Evolutionary conservation across 805 yeast genomes (phyloP), one percentile per base, ranked within the genome.

Genomic region (Saccharomycopsis schoenii): DNA sequence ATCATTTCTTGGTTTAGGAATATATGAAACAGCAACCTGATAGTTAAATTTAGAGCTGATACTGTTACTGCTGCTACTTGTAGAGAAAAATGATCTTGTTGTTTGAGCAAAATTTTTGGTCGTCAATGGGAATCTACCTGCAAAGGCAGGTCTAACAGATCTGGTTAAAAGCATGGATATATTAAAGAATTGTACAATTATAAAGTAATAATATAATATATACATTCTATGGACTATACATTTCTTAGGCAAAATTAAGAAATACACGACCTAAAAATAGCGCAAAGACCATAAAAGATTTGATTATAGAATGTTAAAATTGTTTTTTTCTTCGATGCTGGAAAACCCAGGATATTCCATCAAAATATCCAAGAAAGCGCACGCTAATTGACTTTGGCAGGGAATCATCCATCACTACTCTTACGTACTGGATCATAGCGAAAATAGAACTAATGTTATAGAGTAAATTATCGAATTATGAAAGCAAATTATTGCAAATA

Each of bases 1-100:
- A 61, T 80, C 79, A 57, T 79, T 83, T 60, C 94, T 74, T 67
- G 83, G 85, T 68, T 88, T 88, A 3, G 94, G 89, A 68, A 84
- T 87, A 69, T 77, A 88, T 0, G 91, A 88, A 17, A 87, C 88
- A 0, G 89, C 82, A 14, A 84, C 75, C 40, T 81, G 76, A 69
- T 81, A 85, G 40, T 77, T 74, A 25, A 58, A 54, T 12, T 24
- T 17, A 19, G 42, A 42, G 36, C 24, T 43, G 11, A 43, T 43
- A 24, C 25, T 17, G 19, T 43, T 43, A 43, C 51, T 43, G 15
- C 29, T 43, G 25, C 51, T 43, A 19, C 51, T 43, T 9, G 51
- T 17, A 6, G 51, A 43, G 21, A 43, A 43, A 43, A 43, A 43
- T 2, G 12, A 43, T 14, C 12, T 43, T 43, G 51, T 19, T 10